Evolutionary conservation across 2,329 filamentous ascomycete genomes (phyloP).

Genomic region (Orbilia brochopaga): DNA sequence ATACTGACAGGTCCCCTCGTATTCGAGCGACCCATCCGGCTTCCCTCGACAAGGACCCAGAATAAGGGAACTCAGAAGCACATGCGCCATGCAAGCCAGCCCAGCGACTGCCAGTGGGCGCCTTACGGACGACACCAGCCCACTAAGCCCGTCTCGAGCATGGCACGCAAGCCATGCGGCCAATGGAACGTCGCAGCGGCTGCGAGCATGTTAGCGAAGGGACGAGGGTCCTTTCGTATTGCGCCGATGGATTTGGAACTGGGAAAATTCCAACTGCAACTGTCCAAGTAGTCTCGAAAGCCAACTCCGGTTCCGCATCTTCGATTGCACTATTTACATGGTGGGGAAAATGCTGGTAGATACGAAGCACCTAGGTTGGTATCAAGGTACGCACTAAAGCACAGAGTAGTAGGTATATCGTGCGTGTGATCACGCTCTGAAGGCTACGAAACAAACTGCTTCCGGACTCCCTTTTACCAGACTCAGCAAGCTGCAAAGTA

Average conservation of each 20-base stretch:
- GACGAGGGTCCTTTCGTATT: neutral
- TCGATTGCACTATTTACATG: no score
- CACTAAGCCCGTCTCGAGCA: neutral
- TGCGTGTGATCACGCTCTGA: no score
- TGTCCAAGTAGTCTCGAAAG: no score
- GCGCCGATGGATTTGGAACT: neutral
- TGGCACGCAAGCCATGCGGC: neutral
- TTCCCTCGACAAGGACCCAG: neutral
- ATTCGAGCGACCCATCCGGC: slow-evolving; percentile 2
- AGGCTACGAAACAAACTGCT: neutral
- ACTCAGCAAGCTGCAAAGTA: no score
- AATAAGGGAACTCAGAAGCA: neutral
- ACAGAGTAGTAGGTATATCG: no score
- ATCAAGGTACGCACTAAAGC: no score
- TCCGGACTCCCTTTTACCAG: neutral
- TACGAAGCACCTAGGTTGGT: no score
- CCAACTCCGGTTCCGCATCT: no score
- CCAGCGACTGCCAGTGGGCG: neutral
- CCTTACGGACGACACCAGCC: neutral
- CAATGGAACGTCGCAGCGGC: neutral
- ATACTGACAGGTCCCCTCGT: neutral
- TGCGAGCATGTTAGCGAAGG: neutral
- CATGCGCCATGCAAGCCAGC: neutral
- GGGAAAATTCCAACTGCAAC: no score
- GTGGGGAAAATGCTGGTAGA: no score